phyloP scores from a whole-genome alignment of 108 stramenopile genomes.

The Cyclotella distinguenda region DNA sequence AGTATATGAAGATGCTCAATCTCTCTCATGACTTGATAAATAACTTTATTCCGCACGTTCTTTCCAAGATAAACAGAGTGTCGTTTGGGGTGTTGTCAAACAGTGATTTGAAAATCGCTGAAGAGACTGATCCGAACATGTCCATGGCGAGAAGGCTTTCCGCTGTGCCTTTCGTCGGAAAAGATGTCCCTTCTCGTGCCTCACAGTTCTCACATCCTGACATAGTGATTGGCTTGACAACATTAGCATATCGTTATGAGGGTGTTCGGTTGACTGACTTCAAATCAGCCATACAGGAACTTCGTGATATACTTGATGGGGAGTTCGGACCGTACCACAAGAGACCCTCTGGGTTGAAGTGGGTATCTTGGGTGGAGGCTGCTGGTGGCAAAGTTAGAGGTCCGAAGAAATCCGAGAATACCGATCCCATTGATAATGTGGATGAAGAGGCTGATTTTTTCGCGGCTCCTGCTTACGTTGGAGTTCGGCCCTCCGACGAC shows the following conservation, averaged over 20 bases:
- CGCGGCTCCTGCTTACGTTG: conserved; percentile 43
- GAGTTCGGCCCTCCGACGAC: conserved; percentile 83
- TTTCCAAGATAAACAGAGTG: conserved; percentile 98
- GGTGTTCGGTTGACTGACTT: conserved; percentile 93
- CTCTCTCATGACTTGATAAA: conserved; percentile 91
- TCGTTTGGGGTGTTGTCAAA: conserved; percentile 89
- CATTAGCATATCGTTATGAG: conserved; percentile 96
- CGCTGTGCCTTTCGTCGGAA: conserved; percentile 98
- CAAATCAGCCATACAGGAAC: conserved; percentile 74
- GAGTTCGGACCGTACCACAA: conserved; percentile 96
- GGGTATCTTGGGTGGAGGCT: conserved; percentile 92
- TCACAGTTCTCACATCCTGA: conserved; percentile 99
- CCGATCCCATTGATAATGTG: conserved; percentile 24
- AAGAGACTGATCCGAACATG: conserved; percentile 82
- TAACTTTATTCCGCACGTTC: conserved; percentile 89
- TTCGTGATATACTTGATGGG: conserved; percentile 91
- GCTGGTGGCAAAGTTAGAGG: conserved; percentile 95
- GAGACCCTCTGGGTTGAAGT: conserved; percentile 88
- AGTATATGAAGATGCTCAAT: conserved; percentile 98
- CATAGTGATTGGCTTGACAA: conserved; percentile 96
- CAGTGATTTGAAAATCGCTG: conserved; percentile 65
- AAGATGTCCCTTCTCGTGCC: conserved; percentile 96
- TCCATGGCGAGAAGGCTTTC: conserved; percentile 90
- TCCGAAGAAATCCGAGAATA: conserved; percentile 74
- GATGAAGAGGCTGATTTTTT: conserved; percentile 52